A percentile compares a stretch with the other conserved stretches of the same genome.
phyloP scores from a whole-genome alignment of 768 basidiomycete genomes.

The Boletus pseudo-olivaceus region DNA sequence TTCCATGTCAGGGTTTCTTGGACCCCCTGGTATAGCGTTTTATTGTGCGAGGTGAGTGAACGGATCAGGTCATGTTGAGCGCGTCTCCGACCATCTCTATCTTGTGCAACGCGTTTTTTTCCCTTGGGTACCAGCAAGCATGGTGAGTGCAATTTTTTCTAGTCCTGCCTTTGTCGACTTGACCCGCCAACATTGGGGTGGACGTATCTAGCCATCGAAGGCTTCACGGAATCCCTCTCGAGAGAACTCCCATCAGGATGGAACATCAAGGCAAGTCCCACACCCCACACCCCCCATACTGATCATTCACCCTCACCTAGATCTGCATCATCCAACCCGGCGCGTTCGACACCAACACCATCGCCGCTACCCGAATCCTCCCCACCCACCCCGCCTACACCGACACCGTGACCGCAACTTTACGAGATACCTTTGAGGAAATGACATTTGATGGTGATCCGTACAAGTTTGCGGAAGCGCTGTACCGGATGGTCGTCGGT shows the following conservation, averaged over 20 bases:
- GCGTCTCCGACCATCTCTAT: background rate
- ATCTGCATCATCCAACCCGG: slow-evolving; percentile 18
- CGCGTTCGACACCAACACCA: slow-evolving; percentile 12
- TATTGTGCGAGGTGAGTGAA: slow-evolving; percentile 11
- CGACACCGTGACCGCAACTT: background rate
- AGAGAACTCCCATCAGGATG: slow-evolving; percentile 13
- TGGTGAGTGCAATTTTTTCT: background rate
- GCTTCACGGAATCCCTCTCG: slow-evolving; percentile 5
- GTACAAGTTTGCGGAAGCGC: slow-evolving; percentile 10
- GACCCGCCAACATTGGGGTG: background rate
- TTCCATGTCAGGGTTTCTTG: slow-evolving; percentile 3
- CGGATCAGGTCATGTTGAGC: background rate
- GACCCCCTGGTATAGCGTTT: slow-evolving; percentile 4
- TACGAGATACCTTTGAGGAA: background rate
- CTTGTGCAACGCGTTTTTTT: background rate
- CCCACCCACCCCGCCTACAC: slow-evolving; percentile 9
- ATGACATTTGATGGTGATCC: slow-evolving; percentile 9
- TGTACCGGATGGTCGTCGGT: background rate
- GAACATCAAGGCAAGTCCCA: slow-evolving; percentile 16
- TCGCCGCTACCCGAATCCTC: background rate
- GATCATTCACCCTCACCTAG: background rate
- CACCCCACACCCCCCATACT: no score
- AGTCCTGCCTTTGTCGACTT: background rate
- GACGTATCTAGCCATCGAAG: slow-evolving; percentile 7
- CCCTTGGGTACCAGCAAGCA: slow-evolving; percentile 5